Conservation (phyloP, 129 eudicot species). For the Ambrosia trifida region DNA sequence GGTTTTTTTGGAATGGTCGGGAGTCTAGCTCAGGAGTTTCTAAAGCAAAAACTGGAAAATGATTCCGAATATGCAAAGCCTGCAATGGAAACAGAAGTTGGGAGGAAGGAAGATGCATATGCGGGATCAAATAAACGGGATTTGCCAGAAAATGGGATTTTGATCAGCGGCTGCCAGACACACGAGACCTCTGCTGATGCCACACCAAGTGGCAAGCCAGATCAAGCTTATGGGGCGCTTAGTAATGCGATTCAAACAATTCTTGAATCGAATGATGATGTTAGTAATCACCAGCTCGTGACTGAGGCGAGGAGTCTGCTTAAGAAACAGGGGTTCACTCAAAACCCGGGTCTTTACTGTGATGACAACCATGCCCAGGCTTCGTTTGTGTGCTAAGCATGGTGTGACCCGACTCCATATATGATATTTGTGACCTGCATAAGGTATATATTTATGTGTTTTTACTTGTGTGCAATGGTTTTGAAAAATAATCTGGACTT, state of each 20-base stretch:
- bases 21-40: constrained; percentile 71
- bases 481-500: constrained; percentile 16
- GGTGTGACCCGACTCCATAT: not conserved
- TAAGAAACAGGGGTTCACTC: constrained; percentile 84
- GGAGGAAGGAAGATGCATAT: constrained; percentile 53
- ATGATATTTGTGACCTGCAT: constrained; percentile 12
- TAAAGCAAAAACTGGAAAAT: constrained; percentile 76
- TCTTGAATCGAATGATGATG: constrained; percentile 44
- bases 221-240: constrained; percentile 85
- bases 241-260: constrained; percentile 89
- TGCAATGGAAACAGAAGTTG: constrained; percentile 47
- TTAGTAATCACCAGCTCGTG: constrained; percentile 64
- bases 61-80: constrained; percentile 54
- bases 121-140: constrained; percentile 50
- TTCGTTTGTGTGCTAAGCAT: constrained; percentile 53
- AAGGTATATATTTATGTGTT: constrained; percentile 2
- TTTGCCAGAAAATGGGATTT: constrained; percentile 63
- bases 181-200: constrained; percentile 97
- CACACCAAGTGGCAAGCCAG: constrained; percentile 63
- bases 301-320: constrained; percentile 65
- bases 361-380: constrained; percentile 54
- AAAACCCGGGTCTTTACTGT: constrained; percentile 92
- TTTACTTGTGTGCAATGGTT: constrained; percentile 23
- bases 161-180: constrained; percentile 95
- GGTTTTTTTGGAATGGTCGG: constrained; percentile 90